Evolutionary conservation across 352 stramenopile species (phyloP).

Genomic region (Phytophthora citrophthora): DNA sequence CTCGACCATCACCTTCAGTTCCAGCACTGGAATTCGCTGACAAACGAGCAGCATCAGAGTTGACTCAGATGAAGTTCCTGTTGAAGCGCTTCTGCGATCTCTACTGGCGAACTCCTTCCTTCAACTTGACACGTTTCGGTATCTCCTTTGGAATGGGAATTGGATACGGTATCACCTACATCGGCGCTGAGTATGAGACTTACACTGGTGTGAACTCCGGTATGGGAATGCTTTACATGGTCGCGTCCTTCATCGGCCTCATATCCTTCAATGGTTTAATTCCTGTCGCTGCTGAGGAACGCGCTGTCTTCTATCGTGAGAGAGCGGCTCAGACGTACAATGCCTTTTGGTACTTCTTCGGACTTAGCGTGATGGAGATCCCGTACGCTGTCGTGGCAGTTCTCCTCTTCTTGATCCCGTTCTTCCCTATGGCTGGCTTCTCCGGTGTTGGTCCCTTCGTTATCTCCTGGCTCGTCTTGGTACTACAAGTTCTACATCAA

Average conservation of each 20-base stretch:
- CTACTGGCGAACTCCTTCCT: slow-evolving; percentile 20
- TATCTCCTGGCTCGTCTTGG: slow-evolving; percentile 23
- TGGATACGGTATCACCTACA: slow-evolving; percentile 66
- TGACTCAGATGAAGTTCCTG: slow-evolving; percentile 18
- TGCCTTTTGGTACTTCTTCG: slow-evolving; percentile 20
- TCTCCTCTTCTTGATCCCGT: slow-evolving; percentile 14
- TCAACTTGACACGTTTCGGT: slow-evolving; percentile 29
- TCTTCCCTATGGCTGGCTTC: slow-evolving; percentile 35
- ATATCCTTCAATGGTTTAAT: slow-evolving; percentile 15
- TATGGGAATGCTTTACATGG: slow-evolving; percentile 39
- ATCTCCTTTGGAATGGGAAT: slow-evolving; percentile 62
- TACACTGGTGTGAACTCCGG: slow-evolving; percentile 34
- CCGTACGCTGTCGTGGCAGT: slow-evolving; percentile 7
- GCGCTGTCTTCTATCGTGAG: slow-evolving; percentile 12
- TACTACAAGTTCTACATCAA: slow-evolving; percentile 30
- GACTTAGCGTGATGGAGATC: slow-evolving; percentile 12
- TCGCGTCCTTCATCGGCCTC: slow-evolving; percentile 2
- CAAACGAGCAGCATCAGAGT: slow-evolving; percentile 9
- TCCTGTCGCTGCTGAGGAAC: slow-evolving; percentile 1
- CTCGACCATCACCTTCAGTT: slow-evolving; percentile 3
- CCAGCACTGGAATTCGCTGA: slow-evolving; percentile 2
- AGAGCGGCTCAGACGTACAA: slow-evolving; percentile 16
- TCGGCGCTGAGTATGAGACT: slow-evolving; percentile 29
- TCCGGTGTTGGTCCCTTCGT: slow-evolving; percentile 24
- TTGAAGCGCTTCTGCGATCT: slow-evolving; percentile 21